These are phyloP conservation scores for Metschnikowia henanensis DNA, from an alignment of 805 yeast genomes.

Conservation along the genomic window DNA sequence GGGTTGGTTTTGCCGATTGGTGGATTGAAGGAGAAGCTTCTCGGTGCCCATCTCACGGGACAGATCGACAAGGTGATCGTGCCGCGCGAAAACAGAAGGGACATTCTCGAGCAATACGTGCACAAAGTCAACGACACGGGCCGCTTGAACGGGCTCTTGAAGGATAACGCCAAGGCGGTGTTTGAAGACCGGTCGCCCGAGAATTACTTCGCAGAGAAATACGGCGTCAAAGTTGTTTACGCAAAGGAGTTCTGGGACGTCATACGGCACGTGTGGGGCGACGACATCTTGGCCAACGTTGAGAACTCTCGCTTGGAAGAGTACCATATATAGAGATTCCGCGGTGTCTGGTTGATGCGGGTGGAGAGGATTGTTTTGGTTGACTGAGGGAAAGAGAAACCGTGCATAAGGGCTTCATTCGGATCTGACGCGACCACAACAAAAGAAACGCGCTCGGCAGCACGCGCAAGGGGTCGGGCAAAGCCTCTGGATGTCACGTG, in stretches of 20 bases:
- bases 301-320: constrained; percentile 17
- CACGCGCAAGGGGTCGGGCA: no score
- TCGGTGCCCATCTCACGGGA: constrained; percentile 73
- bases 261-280: constrained; percentile 67
- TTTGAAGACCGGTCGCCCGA: constrained; percentile 48
- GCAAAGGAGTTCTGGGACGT: constrained; percentile 83
- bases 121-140: constrained; percentile 34
- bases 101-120: constrained; percentile 59
- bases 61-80: constrained; percentile 59
- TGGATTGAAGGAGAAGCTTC: constrained; percentile 72
- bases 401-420: background rate
- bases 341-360: background rate
- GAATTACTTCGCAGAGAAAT: constrained; percentile 47
- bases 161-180: constrained; percentile 33
- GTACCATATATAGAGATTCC: constrained; percentile 12
- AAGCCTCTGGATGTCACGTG: no score
- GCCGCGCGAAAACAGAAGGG: constrained; percentile 70
- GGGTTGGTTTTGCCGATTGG: constrained; percentile 83
- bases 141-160: constrained; percentile 34
- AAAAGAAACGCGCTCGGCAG: background rate
- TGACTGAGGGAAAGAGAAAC: no score
- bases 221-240: constrained; percentile 59
- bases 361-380: no score
- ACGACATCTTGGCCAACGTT: constrained; percentile 30
- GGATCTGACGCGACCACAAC: background rate